Evolutionary conservation across 768 basidiomycete genomes (phyloP).

Genomic region (Paxillus rubicundulus): DNA sequence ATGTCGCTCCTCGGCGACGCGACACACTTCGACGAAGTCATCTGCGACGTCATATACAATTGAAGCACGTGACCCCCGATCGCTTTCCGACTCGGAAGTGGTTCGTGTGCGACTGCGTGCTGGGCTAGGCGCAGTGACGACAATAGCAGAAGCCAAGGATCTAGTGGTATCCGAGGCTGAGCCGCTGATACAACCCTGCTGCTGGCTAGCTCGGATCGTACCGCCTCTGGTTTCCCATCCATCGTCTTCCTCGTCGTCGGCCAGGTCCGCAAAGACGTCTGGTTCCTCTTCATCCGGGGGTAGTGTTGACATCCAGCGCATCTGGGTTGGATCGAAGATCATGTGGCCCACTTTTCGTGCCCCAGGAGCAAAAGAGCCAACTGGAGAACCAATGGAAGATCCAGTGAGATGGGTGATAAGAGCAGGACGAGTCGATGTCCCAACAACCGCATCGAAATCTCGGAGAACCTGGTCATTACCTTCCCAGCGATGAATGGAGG

Average conservation of each 20-base stretch:
- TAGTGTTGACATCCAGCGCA: conserved; percentile 92
- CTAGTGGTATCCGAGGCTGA: conserved; percentile 25
- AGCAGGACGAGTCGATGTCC: conserved; percentile 86
- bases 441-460: conserved; percentile 81
- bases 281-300: conserved; percentile 90
- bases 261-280: conserved; percentile 91
- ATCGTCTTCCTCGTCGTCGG: conserved; percentile 83
- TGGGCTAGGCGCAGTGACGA: conserved; percentile 53
- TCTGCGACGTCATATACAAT: conserved; percentile 78
- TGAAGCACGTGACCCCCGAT: conserved; percentile 74
- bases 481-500: conserved; percentile 87
- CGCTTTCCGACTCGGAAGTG: conserved; percentile 71
- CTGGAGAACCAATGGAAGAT: conserved; percentile 79
- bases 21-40: conserved; percentile 67
- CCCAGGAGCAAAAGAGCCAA: conserved; percentile 69
- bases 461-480: conserved; percentile 91
- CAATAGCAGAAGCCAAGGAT: conserved; percentile 23
- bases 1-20: conserved; percentile 79
- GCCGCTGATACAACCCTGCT: conserved; percentile 35
- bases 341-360: conserved; percentile 95
- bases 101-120: conserved; percentile 61
- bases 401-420: conserved; percentile 93
- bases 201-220: conserved; percentile 70
- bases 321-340: conserved; percentile 91
- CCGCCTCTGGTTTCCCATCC: conserved; percentile 72